Conservation (phyloP, 192 early-diverging fungal species). For the Backusella tuberculispora region DNA sequence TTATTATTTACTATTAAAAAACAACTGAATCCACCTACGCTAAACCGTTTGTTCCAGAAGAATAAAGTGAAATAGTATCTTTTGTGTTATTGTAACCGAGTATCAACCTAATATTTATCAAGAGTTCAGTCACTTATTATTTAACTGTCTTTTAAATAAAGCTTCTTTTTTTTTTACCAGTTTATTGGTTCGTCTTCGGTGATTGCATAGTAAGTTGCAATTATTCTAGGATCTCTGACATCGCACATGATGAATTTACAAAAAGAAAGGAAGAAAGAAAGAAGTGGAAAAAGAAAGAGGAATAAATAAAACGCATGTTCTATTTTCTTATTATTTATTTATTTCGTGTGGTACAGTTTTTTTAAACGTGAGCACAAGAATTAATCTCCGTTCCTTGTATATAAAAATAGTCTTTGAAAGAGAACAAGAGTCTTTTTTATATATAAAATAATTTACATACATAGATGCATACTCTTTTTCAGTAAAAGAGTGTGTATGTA, state of each 20-base stretch:
- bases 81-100: conserved; percentile 65
- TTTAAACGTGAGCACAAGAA: background rate
- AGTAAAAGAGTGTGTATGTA: no score
- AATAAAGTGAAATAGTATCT: conserved; percentile 63
- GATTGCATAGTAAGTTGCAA: conserved; percentile 59
- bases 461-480: no score
- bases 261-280: background rate
- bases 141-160: background rate
- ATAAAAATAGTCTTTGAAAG: background rate
- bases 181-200: conserved; percentile 54
- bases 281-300: background rate
- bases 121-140: background rate
- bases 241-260: conserved; percentile 46
- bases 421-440: no score
- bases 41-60: conserved; percentile 53
- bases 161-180: conserved; percentile 46
- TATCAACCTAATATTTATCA: conserved; percentile 49
- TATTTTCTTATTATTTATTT: conserved; percentile 6
- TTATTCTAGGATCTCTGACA: conserved; percentile 59
- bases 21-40: conserved; percentile 20
- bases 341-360: conserved; percentile 1
- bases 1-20: background rate
- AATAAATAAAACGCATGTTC: conserved; percentile 5
- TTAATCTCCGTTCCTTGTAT: conserved; percentile 4
- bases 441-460: no score